Evolutionary conservation across 2,329 filamentous ascomycete species (phyloP), one percentile per base, ranked within the genome.

Genomic region (Macrophomina pseudophaseolina): DNA sequence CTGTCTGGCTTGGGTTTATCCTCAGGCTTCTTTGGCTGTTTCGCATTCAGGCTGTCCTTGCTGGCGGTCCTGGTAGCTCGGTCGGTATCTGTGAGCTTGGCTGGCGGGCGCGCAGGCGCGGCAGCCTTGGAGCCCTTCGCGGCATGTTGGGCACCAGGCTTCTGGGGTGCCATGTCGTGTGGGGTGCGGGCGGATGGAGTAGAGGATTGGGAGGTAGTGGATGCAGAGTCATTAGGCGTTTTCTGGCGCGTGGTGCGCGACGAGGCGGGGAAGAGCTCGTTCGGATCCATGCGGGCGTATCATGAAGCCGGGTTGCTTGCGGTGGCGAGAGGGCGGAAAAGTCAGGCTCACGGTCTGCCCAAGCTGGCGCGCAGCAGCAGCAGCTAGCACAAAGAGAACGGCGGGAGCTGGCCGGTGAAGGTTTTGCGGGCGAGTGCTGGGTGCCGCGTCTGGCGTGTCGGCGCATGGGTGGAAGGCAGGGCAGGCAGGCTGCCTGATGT

Each of bases 41-140:
- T 79, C 68, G 75, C 73, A 70, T 74, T 77, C 59, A 79, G 76
- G 74, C 76, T 78, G 72, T 78, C 75, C 65, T 74, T 78, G 72
- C 76, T 79, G 46, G 75, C 70, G 11, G 76, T 72, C 49, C 76
- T 74, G 32, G 71, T 66, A 42, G 74, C 72, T 59, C 71, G 72
- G 46, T 78, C 73, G 60, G 68, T 69, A 40, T 76, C 74, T 68
- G 64, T 69, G 44, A 73, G 72, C 69, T 77, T 75, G 40, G 71
- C 68, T 23, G 75, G 68, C 18, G 75, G 71, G 8, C 72, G 74
- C 69, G 59, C 48, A 28, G 66, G 48, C 30, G 52, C 28, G 28
- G 59, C n/a, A 23, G 40, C 35, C 28, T 60, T 53, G n/a, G 46
- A 44, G 53, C 28, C 40, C 28, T 52, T 53, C 30, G 42, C 59